phyloP scores from a whole-genome alignment of 2,329 filamentous ascomycete genomes.

The Ascocoryne sarcoides region DNA sequence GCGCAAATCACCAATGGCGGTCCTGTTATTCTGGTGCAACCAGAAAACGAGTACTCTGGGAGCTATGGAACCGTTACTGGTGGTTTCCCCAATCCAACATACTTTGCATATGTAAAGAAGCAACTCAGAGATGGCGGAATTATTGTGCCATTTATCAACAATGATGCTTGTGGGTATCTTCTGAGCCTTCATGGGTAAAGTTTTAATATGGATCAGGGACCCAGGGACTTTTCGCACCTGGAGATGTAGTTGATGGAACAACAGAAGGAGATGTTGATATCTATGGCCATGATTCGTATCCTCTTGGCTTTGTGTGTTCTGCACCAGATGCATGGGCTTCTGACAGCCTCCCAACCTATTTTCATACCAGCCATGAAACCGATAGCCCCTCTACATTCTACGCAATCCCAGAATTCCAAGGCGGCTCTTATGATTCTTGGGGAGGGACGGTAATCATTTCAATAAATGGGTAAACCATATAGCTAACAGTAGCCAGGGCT shows the following conservation, averaged over 20 bases:
- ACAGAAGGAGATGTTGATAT: conserved; percentile 26
- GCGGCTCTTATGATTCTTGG: conserved; percentile 65
- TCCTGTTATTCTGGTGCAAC: conserved; percentile 69
- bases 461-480: too few relatives aligned
- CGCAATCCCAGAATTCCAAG: conserved; percentile 56
- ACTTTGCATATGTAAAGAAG: conserved; percentile 62
- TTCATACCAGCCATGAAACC: conserved; percentile 42
- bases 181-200: not conserved
- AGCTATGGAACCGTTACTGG: conserved; percentile 36
- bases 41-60: conserved; percentile 71
- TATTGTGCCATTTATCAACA: conserved; percentile 65
- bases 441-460: conserved; percentile 42
- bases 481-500: conserved; percentile 36
- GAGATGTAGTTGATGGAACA: conserved; percentile 20
- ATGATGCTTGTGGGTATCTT: conserved; percentile 47
- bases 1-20: conserved; percentile 78
- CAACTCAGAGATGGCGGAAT: conserved; percentile 61
- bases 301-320: conserved; percentile 38
- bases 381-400: conserved; percentile 60
- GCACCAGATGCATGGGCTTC: conserved; percentile 48
- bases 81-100: conserved; percentile 55
- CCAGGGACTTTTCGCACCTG: conserved; percentile 24
- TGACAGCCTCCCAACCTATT: conserved; percentile 46
- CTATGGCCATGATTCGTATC: conserved; percentile 35
- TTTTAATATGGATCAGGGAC: conserved; percentile 12